phyloP scores from a whole-genome alignment of 1,284 basidiomycete genomes.

The Agaricales sp. region DNA sequence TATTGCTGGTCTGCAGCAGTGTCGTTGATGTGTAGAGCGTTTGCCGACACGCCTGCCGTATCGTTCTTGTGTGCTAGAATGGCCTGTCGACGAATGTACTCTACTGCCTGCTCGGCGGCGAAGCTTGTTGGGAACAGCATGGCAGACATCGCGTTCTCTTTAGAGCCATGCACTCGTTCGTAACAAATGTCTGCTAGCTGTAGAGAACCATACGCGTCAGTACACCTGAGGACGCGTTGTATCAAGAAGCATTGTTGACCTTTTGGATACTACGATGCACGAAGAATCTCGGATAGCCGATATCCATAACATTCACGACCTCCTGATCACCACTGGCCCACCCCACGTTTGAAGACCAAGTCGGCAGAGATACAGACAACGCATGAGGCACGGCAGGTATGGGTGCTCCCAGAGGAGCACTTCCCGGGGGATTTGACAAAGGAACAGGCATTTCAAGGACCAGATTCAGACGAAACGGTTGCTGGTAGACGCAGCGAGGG shows the following conservation, averaged over 20 bases:
- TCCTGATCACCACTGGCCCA: slow-evolving; percentile 91
- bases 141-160: slow-evolving; percentile 52
- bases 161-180: slow-evolving; percentile 77
- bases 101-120: slow-evolving; percentile 65
- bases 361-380: slow-evolving; percentile 94
- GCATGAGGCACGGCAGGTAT: slow-evolving; percentile 49
- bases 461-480: too few species aligned
- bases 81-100: slow-evolving; percentile 53
- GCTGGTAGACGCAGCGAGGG: too few species aligned
- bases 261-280: slow-evolving; percentile 84
- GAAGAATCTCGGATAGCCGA: slow-evolving; percentile 97
- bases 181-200: slow-evolving; percentile 51
- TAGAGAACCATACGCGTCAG: too few species aligned
- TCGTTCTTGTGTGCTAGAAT: slow-evolving; percentile 35
- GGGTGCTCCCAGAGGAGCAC: neutral
- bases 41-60: slow-evolving; percentile 69
- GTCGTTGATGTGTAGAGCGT: slow-evolving; percentile 36
- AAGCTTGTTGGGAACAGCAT: slow-evolving; percentile 71
- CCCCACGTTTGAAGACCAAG: slow-evolving; percentile 87
- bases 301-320: slow-evolving; percentile 76
- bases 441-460: too few species aligned
- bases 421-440: neutral
- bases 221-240: slow-evolving; percentile 4
- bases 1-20: slow-evolving; percentile 21
- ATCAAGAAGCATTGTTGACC: slow-evolving; percentile 30